Percentiles rank a stretch among this genome's conserved stretches.
Evolutionary conservation across 2,329 filamentous ascomycete species (phyloP).

Genomic region (Microsporum ferrugineum): DNA sequence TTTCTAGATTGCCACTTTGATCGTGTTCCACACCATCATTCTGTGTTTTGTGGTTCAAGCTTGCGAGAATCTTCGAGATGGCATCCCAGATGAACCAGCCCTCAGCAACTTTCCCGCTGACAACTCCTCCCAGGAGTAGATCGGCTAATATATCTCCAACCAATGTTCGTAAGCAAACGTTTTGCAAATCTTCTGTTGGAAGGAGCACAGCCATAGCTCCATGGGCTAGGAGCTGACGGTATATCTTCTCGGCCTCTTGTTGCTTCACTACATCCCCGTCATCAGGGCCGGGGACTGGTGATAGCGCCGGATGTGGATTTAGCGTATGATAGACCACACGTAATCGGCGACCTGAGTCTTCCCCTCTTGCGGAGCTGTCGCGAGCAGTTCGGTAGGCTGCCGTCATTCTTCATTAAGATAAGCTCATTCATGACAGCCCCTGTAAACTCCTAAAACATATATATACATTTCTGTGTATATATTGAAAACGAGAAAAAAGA

Average conservation of each 20-base stretch:
- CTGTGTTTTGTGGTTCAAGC: slow-evolving; percentile 24
- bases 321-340: slow-evolving; percentile 72
- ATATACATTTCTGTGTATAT: not conserved
- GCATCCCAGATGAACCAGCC: slow-evolving; percentile 82
- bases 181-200: slow-evolving; percentile 85
- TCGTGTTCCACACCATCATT: slow-evolving; percentile 23
- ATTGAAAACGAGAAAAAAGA: not conserved
- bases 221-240: slow-evolving; percentile 79
- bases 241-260: slow-evolving; percentile 64
- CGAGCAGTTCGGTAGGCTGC: slow-evolving; percentile 63
- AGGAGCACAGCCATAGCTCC: slow-evolving; percentile 71
- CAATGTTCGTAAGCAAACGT: slow-evolving; percentile 69
- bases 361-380: slow-evolving; percentile 42
- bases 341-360: slow-evolving; percentile 50
- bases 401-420: slow-evolving; percentile 4
- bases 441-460: not conserved
- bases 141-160: slow-evolving; percentile 83
- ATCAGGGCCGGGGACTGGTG: slow-evolving; percentile 57
- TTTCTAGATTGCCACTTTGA: not conserved
- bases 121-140: slow-evolving; percentile 71
- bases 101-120: slow-evolving; percentile 71
- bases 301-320: slow-evolving; percentile 67
- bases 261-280: slow-evolving; percentile 48
- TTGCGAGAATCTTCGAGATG: slow-evolving; percentile 57
- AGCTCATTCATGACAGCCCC: not conserved